Evolutionary conservation across 345 rosid species (phyloP), one percentile per base, ranked within the genome.

Genomic region (Eucalyptus regnans): DNA sequence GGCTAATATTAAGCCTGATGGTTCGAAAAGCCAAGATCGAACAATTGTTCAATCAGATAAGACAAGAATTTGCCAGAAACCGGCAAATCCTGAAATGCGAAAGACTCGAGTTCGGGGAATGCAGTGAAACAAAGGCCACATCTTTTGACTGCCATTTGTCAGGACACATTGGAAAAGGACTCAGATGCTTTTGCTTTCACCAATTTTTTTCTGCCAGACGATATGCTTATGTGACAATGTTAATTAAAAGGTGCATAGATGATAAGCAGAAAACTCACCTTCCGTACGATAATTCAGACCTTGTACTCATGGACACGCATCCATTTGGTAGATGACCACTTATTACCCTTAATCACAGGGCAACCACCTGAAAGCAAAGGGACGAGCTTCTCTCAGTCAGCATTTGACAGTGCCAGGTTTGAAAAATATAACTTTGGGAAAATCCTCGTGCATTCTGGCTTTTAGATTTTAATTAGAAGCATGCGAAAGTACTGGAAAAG

Each of bases 311-410:
- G 94, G 76, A 97, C 94, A 44, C 97, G 98, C 90, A 97, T 88
- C 99, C 99, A 97, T 89, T 97, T 97, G 71, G 99, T 97, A 11
- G 99, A 95, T 88, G 99, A 97, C 99, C 99, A 97, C 90, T 97
- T 96, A 91, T 96, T 96, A 90, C 99, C 99, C 91, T 88, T 94
- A 88, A 97, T 95, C 85, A 97, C 98, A 64, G 98, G 94, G 90
- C 99, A 97, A 88, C 99, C 99, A 89, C 99, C 99, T 97, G 94
- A 86, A 83, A 86, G 60, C 51, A 43, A 87, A 87, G 9, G 58
- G 51, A n/a, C 83, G 81, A 56, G 86, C 31, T 56, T 18, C 68
- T 48, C 71, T 51, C 84, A 51, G 50, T 76, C 84, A 37, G 29
- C 48, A 76, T 41, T 6, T 5, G 3, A 76, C 27, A 25, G 84